A percentile compares a stretch with the other conserved stretches of the same genome.
phyloP scores from a whole-genome alignment of 257 asterid genomes.

The Echites panduratus region DNA sequence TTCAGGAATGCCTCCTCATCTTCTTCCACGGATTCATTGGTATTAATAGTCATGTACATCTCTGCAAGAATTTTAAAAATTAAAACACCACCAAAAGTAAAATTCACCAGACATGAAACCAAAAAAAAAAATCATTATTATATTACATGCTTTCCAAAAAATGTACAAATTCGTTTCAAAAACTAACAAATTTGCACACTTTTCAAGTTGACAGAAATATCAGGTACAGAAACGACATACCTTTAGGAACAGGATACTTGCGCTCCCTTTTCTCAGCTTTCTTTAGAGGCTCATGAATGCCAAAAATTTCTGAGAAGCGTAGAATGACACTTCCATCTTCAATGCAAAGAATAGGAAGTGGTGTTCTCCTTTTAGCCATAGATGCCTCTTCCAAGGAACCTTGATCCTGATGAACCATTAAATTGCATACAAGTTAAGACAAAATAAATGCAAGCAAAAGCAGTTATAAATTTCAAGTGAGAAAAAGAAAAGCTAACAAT shows the following conservation, averaged over 20 bases:
- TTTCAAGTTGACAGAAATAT: neutral
- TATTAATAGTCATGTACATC: constrained; percentile 54
- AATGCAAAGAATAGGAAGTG: constrained; percentile 80
- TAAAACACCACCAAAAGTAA: neutral
- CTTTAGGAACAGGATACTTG: constrained; percentile 56
- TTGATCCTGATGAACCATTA: constrained; percentile 54
- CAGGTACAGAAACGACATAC: constrained; percentile 26
- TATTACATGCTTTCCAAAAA: neutral
- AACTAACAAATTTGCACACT: neutral
- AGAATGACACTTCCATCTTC: constrained; percentile 84
- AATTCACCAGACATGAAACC: neutral
- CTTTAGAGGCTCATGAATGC: constrained; percentile 63
- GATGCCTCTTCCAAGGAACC: constrained; percentile 42
- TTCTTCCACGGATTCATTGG: constrained; percentile 68
- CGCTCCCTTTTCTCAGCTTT: constrained; percentile 61
- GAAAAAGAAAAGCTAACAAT: neutral
- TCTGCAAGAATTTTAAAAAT: constrained; percentile 37
- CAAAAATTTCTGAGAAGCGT: constrained; percentile 91
- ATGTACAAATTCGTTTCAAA: neutral
- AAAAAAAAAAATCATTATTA: neutral
- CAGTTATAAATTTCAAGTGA: neutral
- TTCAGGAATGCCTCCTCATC: constrained; percentile 74
- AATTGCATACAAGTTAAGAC: constrained; percentile 10
- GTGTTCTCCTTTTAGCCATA: constrained; percentile 44
- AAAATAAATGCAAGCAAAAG: neutral